Percentiles rank a stretch among this genome's conserved stretches.
Evolutionary conservation across 202 grass and related monocot species (phyloP).

Genomic region (Panicum hallii): DNA sequence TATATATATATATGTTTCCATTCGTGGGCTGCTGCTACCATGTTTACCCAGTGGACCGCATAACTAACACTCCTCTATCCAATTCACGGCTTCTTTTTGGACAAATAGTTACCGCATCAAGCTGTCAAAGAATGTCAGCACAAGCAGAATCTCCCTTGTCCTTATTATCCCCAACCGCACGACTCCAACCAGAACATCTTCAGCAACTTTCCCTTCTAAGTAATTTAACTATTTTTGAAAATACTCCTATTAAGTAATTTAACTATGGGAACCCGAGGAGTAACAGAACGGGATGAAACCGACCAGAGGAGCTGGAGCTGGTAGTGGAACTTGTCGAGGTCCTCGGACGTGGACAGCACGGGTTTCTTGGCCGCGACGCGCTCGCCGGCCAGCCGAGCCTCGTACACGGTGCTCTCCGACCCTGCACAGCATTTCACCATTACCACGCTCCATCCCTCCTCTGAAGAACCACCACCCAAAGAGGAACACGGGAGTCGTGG

Average conservation of each 20-base stretch:
- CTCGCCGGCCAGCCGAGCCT: conserved; percentile 63
- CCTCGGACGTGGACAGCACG: conserved; percentile 81
- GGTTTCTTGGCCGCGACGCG: conserved; percentile 95
- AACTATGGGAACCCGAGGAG: neutral
- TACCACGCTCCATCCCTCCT: neutral
- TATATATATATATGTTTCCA: neutral
- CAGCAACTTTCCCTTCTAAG: neutral
- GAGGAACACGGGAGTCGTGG: neutral
- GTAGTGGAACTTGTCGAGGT: conserved; percentile 94
- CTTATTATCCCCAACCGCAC: neutral
- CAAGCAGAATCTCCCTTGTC: neutral
- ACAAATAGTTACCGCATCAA: neutral
- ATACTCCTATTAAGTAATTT: neutral
- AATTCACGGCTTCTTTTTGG: neutral
- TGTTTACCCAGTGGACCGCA: neutral
- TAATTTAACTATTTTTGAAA: neutral
- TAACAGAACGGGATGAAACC: conserved; percentile 6
- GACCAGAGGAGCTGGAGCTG: conserved; percentile 93
- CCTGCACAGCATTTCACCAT: conserved; percentile 50
- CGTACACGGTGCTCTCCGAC: conserved; percentile 93
- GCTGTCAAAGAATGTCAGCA: neutral
- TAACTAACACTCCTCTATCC: neutral
- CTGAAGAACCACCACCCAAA: neutral
- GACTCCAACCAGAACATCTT: neutral
- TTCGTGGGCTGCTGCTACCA: neutral